A percentile compares a stretch with the other conserved stretches of the same genome.
These are phyloP conservation scores for Amoebophrya sp. DNA, from an alignment of 169 alveolate species.

Conservation along the genomic window DNA sequence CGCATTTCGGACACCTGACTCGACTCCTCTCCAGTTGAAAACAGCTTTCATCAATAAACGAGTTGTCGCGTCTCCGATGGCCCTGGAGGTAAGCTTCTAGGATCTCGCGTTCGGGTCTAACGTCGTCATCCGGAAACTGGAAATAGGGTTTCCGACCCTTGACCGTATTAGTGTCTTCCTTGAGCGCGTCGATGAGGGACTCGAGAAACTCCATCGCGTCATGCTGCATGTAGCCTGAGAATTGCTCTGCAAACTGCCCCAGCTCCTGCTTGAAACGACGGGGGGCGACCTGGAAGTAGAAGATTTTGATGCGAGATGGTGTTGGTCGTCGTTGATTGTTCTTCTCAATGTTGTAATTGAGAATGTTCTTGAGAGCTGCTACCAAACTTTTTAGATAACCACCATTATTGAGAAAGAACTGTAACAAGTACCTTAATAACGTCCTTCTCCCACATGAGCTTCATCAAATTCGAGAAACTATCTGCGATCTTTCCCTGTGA, in stretches of 20 bases:
- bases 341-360: too few species aligned
- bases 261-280: not conserved
- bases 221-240: not conserved
- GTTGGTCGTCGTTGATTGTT: too few species aligned
- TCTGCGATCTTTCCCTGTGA: not conserved
- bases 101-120: not conserved
- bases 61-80: not conserved
- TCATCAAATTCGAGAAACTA: not conserved
- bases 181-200: not conserved
- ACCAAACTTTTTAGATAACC: too few species aligned
- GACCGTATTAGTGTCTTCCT: not conserved
- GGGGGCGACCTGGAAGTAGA: not conserved
- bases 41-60: not conserved
- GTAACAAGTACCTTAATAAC: not conserved
- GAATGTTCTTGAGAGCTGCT: too few species aligned
- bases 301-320: too few species aligned
- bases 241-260: not conserved
- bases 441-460: not conserved
- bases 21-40: not conserved
- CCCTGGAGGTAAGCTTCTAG: not conserved
- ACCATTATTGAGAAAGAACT: too few species aligned
- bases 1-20: not conserved
- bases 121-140: not conserved
- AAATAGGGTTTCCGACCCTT: not conserved
- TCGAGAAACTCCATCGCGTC: not conserved